Evolutionary conservation across 2,329 filamentous ascomycete genomes (phyloP).

Genomic region (Xylaria digitata): DNA sequence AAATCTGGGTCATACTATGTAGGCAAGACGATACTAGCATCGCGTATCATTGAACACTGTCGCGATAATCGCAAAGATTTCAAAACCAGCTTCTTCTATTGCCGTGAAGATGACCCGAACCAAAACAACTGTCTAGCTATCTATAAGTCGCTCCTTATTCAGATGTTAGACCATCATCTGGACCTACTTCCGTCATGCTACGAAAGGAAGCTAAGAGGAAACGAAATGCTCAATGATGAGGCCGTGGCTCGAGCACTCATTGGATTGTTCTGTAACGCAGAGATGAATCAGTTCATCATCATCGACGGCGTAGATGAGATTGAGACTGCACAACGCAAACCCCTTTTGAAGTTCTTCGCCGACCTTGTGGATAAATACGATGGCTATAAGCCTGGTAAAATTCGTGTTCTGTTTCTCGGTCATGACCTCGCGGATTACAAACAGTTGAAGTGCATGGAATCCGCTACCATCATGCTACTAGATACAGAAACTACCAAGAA

Average conservation of each 20-base stretch:
- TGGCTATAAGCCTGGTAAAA: slow-evolving; percentile 16
- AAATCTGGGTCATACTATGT: neutral
- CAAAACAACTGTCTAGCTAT: slow-evolving; percentile 48
- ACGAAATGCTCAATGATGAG: slow-evolving; percentile 44
- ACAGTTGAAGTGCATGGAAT: slow-evolving; percentile 11
- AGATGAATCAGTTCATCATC: slow-evolving; percentile 51
- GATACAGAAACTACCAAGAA: neutral
- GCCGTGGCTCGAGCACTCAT: slow-evolving; percentile 48
- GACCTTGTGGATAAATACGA: slow-evolving; percentile 38
- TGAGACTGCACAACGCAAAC: slow-evolving; percentile 44
- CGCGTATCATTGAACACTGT: slow-evolving; percentile 52
- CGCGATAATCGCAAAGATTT: slow-evolving; percentile 27
- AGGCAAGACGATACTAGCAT: slow-evolving; percentile 58
- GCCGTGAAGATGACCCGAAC: slow-evolving; percentile 49
- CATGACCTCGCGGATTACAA: slow-evolving; percentile 20
- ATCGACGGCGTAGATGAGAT: slow-evolving; percentile 61
- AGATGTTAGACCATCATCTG: slow-evolving; percentile 47
- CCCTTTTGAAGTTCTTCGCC: slow-evolving; percentile 45
- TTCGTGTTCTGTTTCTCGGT: slow-evolving; percentile 22
- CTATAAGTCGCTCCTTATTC: slow-evolving; percentile 50
- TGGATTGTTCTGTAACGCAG: slow-evolving; percentile 46
- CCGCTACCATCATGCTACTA: slow-evolving; percentile 6
- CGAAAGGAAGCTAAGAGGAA: slow-evolving; percentile 46
- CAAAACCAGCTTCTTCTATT: slow-evolving; percentile 56
- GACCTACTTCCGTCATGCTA: slow-evolving; percentile 48